Percentiles rank a stretch among this genome's conserved stretches.
Evolutionary conservation across 2,329 filamentous ascomycete genomes (phyloP).

Genomic region (Pezicula neosporulosa): DNA sequence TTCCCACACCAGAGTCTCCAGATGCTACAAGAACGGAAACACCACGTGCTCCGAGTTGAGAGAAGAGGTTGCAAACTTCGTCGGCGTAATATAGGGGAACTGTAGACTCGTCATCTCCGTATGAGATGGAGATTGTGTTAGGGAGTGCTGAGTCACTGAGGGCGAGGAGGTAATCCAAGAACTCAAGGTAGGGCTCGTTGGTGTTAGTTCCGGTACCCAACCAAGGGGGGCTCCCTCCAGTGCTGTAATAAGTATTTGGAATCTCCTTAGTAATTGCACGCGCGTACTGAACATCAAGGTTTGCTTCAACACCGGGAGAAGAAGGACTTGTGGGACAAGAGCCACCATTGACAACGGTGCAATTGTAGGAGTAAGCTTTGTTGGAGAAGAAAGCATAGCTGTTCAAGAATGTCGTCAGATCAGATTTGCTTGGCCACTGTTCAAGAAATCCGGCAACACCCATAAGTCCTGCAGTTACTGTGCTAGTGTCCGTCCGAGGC

Average conservation of each 20-base stretch:
- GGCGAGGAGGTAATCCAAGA: slow-evolving; percentile 54
- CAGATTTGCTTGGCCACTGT: slow-evolving; percentile 21
- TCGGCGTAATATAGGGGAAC: slow-evolving; percentile 51
- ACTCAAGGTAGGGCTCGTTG: slow-evolving; percentile 68
- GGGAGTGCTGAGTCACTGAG: slow-evolving; percentile 51
- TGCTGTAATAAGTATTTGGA: slow-evolving; percentile 51
- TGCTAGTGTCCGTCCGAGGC: slow-evolving; percentile 9
- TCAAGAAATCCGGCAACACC: slow-evolving; percentile 26
- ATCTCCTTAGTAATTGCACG: slow-evolving; percentile 51
- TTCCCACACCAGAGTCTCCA: slow-evolving; percentile 43
- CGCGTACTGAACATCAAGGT: slow-evolving; percentile 57
- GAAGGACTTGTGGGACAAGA: slow-evolving; percentile 26
- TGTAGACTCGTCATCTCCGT: slow-evolving; percentile 50
- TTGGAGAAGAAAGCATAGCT: slow-evolving; percentile 21
- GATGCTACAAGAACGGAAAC: slow-evolving; percentile 45
- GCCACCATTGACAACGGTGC: slow-evolving; percentile 24
- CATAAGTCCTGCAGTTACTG: slow-evolving; percentile 17
- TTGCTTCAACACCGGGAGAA: slow-evolving; percentile 42
- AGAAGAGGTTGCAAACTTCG: slow-evolving; percentile 45
- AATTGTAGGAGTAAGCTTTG: slow-evolving; percentile 29
- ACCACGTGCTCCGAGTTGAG: slow-evolving; percentile 49
- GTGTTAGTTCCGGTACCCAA: slow-evolving; percentile 42
- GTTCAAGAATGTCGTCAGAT: slow-evolving; percentile 24
- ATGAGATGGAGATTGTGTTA: slow-evolving; percentile 54
- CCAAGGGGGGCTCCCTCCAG: slow-evolving; percentile 52